Conservation (phyloP, 2,329 filamentous ascomycete genomes). For the Exophiala calicioides region DNA sequence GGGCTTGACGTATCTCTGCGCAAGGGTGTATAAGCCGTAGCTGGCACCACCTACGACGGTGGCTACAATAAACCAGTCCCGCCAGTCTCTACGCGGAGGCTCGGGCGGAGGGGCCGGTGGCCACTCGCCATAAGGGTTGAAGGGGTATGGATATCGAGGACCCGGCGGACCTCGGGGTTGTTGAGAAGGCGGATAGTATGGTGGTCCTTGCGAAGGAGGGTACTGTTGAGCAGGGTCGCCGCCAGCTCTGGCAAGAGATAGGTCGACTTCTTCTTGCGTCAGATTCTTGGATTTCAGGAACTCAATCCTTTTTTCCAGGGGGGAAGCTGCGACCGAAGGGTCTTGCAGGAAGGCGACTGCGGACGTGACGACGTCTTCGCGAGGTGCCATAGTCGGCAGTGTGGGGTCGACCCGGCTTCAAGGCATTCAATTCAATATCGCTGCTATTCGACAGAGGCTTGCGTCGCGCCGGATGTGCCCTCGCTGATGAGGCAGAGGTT, state of each 20-base stretch:
- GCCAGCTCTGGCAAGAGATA: constrained; percentile 68
- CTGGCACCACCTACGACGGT: constrained; percentile 87
- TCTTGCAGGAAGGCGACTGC: constrained; percentile 86
- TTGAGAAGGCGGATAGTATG: constrained; percentile 48
- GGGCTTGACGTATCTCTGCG: constrained; percentile 90
- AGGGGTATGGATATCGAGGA: constrained; percentile 48
- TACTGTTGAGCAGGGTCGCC: constrained; percentile 42
- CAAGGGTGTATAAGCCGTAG: constrained; percentile 84
- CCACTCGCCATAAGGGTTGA: constrained; percentile 55
- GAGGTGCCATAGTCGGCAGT: constrained; percentile 69
- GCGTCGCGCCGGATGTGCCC: too few species aligned
- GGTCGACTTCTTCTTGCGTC: constrained; percentile 90
- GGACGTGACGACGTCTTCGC: constrained; percentile 87
- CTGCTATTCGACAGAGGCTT: too few species aligned
- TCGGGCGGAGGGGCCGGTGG: constrained; percentile 54
- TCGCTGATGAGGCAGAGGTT: not conserved
- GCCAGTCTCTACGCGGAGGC: constrained; percentile 83
- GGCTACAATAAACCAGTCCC: constrained; percentile 99
- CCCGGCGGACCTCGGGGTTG: constrained; percentile 37
- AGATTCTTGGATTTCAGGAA: constrained; percentile 97
- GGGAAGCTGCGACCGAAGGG: constrained; percentile 82
- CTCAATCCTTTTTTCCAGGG: constrained; percentile 88
- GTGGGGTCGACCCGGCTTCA: not conserved
- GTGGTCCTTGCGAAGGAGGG: constrained; percentile 44
- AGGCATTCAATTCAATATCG: too few species aligned